Conservation (phyloP, 2,329 filamentous ascomycete genomes). For the Beauveria australis region DNA sequence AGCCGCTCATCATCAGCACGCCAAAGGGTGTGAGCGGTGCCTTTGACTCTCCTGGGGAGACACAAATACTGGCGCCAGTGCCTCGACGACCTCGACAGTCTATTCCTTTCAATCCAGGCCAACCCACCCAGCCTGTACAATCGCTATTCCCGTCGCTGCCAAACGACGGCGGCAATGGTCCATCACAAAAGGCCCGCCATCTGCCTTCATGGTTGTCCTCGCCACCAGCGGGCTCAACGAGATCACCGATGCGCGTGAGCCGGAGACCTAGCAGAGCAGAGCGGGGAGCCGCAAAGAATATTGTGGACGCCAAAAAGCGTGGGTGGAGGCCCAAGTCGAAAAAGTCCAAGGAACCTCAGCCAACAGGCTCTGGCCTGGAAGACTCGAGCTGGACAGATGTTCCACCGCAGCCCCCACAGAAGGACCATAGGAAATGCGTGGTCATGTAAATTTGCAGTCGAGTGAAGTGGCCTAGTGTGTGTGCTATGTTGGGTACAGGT, state of each 20-base stretch:
- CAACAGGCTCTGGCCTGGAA: constrained; percentile 17
- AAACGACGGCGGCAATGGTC: background rate
- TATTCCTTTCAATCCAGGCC: constrained; percentile 8
- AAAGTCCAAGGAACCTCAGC: constrained; percentile 27
- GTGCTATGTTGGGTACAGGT: background rate
- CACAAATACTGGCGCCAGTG: constrained; percentile 44
- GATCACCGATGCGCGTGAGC: constrained; percentile 34
- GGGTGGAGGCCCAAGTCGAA: constrained; percentile 43
- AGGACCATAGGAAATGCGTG: constrained; percentile 38
- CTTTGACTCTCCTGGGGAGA: constrained; percentile 39
- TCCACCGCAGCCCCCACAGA: constrained; percentile 22
- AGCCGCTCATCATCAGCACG: constrained; percentile 54
- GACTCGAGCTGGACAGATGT: constrained; percentile 45
- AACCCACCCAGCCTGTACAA: constrained; percentile 14
- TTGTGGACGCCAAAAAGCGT: constrained; percentile 49
- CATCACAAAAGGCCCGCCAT: constrained; percentile 13
- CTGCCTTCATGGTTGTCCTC: constrained; percentile 29
- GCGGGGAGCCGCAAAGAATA: constrained; percentile 53
- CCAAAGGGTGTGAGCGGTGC: constrained; percentile 46
- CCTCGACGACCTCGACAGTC: constrained; percentile 38
- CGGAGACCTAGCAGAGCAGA: constrained; percentile 48
- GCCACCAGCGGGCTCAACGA: constrained; percentile 25
- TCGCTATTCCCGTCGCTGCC: constrained; percentile 10
- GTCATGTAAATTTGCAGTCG: constrained; percentile 36
- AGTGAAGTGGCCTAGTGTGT: background rate